phyloP scores from a whole-genome alignment of 108 stramenopile species.

The Asterionellopsis glacialis region DNA sequence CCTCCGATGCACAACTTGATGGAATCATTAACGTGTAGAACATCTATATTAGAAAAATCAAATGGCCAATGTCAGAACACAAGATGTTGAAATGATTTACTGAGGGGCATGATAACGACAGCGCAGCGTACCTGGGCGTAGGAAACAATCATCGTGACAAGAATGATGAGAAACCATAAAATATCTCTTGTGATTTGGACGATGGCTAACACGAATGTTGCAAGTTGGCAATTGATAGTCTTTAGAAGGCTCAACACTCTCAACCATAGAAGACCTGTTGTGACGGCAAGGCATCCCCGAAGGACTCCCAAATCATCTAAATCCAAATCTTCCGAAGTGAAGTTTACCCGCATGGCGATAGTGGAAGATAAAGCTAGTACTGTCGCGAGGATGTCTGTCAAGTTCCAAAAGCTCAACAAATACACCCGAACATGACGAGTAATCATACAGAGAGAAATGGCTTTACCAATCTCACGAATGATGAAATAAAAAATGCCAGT shows the following conservation, averaged over 20 bases:
- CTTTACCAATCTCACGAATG: constrained; percentile 55
- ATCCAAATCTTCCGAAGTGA: constrained; percentile 16
- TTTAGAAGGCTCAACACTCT: constrained; percentile 51
- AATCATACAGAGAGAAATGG: constrained; percentile 30
- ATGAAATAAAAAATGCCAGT: constrained; percentile 57
- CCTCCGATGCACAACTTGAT: constrained; percentile 23
- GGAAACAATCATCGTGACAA: constrained; percentile 37
- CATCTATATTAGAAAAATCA: constrained; percentile 28
- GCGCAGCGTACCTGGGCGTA: constrained; percentile 30
- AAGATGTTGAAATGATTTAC: neutral
- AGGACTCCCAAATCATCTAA: constrained; percentile 17
- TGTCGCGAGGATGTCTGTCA: constrained; percentile 41
- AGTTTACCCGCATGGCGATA: constrained; percentile 33
- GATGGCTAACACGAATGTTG: constrained; percentile 51
- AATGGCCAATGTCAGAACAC: neutral
- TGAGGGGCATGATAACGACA: neutral
- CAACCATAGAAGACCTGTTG: constrained; percentile 51
- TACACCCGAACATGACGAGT: constrained; percentile 35
- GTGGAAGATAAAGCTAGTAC: constrained; percentile 32
- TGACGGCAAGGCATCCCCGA: constrained; percentile 39
- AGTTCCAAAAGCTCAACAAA: constrained; percentile 56
- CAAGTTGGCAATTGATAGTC: constrained; percentile 52
- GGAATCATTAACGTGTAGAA: constrained; percentile 52
- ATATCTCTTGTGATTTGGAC: constrained; percentile 55
- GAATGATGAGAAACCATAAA: constrained; percentile 53